Conservation (phyloP, 2,329 filamentous ascomycete species). For the Aspergillus intermedius region DNA sequence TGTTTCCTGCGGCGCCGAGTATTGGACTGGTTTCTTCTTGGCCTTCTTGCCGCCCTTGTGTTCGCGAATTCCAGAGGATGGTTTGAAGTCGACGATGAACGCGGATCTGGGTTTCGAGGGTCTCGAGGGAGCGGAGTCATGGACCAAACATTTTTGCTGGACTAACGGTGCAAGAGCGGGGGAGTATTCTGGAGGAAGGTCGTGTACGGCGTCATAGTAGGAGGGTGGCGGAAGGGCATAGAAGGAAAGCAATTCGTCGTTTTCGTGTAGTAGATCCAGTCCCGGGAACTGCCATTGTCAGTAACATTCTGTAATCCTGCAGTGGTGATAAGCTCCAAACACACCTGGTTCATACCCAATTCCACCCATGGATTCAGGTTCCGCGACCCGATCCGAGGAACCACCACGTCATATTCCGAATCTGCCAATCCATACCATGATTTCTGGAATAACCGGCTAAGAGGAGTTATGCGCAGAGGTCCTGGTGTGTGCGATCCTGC, state of each 20-base stretch:
- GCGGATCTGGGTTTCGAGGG: conserved; percentile 1
- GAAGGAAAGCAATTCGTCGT: conserved; percentile 8
- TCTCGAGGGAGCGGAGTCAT: conserved; percentile 5
- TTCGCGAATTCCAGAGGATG: conserved; percentile 22
- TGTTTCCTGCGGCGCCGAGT: conserved; percentile 10
- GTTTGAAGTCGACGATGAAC: conserved; percentile 19
- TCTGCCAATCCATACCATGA: no score
- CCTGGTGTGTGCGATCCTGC: no score
- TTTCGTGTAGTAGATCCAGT: neutral
- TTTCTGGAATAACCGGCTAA: no score
- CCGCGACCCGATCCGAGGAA: no score
- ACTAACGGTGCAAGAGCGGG: conserved; percentile 21
- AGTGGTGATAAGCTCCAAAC: no score
- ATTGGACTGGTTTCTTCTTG: conserved; percentile 12
- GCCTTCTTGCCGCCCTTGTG: conserved; percentile 27
- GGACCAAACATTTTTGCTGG: conserved; percentile 11
- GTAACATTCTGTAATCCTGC: neutral
- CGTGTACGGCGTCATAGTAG: conserved; percentile 26
- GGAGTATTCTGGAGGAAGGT: conserved; percentile 33
- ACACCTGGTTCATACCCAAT: no score
- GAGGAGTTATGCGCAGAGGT: no score
- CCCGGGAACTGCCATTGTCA: no score
- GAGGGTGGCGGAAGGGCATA: conserved; percentile 23
- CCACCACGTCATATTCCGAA: no score
- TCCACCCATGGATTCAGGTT: no score